Evolutionary conservation across 2,329 filamentous ascomycete species (phyloP).

Genomic region (Fusarium continuum): DNA sequence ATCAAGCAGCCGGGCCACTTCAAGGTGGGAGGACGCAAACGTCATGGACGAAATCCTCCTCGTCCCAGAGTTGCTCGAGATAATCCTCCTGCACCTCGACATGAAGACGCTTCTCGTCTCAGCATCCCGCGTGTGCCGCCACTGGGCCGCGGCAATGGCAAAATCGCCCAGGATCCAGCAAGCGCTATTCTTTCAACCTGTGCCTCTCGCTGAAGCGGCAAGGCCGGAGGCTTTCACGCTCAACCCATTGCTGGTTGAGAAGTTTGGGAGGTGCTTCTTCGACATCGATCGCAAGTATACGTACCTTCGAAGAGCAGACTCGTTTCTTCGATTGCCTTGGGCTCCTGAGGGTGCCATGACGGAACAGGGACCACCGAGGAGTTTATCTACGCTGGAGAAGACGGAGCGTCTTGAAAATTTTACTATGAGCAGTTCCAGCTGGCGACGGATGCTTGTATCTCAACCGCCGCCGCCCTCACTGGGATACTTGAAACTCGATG

Average conservation of each 20-base stretch:
- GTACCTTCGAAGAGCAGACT: constrained; percentile 29
- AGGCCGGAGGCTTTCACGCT: neutral
- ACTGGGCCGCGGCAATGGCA: constrained; percentile 29
- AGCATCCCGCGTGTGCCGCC: constrained; percentile 36
- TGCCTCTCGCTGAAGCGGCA: neutral
- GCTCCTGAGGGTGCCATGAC: constrained; percentile 10
- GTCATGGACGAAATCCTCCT: neutral
- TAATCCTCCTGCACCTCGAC: constrained; percentile 40
- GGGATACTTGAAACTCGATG: constrained; percentile 25
- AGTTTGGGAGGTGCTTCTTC: constrained; percentile 34
- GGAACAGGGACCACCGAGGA: neutral
- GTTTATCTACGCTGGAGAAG: constrained; percentile 7
- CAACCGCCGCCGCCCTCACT: constrained; percentile 36
- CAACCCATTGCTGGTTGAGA: constrained; percentile 31
- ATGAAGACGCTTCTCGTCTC: constrained; percentile 42
- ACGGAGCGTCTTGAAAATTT: constrained; percentile 22
- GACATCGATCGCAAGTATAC: constrained; percentile 14
- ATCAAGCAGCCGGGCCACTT: neutral
- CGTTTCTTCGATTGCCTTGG: constrained; percentile 30
- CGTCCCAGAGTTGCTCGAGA: constrained; percentile 42
- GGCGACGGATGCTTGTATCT: constrained; percentile 40
- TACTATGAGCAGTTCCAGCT: constrained; percentile 27
- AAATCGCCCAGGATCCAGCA: constrained; percentile 24
- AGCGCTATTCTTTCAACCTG: constrained; percentile 22
- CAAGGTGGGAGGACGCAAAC: neutral